Evolutionary conservation across 306 rosid species (phyloP).

Genomic region (Oemleria cerasiformis): DNA sequence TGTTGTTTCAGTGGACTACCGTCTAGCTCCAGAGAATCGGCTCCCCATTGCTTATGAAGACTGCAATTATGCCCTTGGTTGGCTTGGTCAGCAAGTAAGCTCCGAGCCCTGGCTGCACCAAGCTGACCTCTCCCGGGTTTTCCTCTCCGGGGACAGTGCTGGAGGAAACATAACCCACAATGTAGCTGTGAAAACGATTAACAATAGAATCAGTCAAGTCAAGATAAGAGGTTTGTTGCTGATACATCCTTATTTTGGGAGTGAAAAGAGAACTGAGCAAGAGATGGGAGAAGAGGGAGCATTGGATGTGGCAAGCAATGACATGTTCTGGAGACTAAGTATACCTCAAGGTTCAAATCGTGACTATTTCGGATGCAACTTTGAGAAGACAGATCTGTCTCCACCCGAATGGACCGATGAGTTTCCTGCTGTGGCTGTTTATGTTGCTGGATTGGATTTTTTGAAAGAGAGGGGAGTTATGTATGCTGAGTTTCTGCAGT

Average conservation of each 20-base stretch:
- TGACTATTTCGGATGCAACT: slow-evolving; percentile 61
- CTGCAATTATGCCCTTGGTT: slow-evolving; percentile 56
- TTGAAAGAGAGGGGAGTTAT: slow-evolving; percentile 75
- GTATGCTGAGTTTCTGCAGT: slow-evolving; percentile 60
- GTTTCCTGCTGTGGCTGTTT: slow-evolving; percentile 62
- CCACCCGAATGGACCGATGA: slow-evolving; percentile 36
- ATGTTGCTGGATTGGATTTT: slow-evolving; percentile 72
- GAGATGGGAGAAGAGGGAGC: slow-evolving; percentile 37
- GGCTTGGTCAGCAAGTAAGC: slow-evolving; percentile 44
- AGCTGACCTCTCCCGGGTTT: slow-evolving; percentile 59
- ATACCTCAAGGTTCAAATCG: slow-evolving; percentile 51
- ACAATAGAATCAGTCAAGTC: slow-evolving; percentile 14
- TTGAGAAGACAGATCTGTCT: slow-evolving; percentile 40
- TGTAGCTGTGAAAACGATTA: slow-evolving; percentile 48
- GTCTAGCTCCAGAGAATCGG: slow-evolving; percentile 72
- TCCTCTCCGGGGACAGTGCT: slow-evolving; percentile 87
- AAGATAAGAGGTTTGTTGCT: slow-evolving; percentile 54
- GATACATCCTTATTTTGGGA: slow-evolving; percentile 86
- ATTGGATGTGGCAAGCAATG: slow-evolving; percentile 34
- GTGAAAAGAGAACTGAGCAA: slow-evolving; percentile 58
- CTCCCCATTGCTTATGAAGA: slow-evolving; percentile 78
- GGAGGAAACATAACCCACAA: slow-evolving; percentile 81
- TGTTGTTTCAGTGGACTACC: slow-evolving; percentile 69
- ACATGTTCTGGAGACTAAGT: slow-evolving; percentile 65
- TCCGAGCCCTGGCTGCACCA: slow-evolving; percentile 51